phyloP scores from a whole-genome alignment of 192 early-diverging fungal species.

The Chytriomyces hyalinus region DNA sequence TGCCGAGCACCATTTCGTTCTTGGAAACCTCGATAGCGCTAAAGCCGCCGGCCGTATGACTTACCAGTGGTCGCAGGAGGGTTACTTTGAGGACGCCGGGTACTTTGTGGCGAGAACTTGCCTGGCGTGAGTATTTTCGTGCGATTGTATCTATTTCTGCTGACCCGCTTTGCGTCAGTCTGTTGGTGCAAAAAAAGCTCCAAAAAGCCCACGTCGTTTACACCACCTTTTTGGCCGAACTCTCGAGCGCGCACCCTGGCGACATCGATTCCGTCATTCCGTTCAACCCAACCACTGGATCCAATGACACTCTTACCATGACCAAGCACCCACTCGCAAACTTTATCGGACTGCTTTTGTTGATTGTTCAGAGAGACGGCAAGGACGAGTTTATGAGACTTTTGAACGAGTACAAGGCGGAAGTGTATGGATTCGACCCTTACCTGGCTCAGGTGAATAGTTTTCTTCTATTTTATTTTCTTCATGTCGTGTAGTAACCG shows the following conservation, averaged over 20 bases:
- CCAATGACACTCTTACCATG: constrained; percentile 34
- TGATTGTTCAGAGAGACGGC: constrained; percentile 69
- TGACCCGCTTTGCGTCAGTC: constrained; percentile 25
- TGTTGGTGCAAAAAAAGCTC: constrained; percentile 53
- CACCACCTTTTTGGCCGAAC: constrained; percentile 50
- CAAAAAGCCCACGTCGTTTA: constrained; percentile 50
- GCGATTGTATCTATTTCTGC: neutral
- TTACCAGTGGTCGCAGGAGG: constrained; percentile 74
- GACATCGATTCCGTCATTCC: constrained; percentile 23
- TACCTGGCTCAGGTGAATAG: constrained; percentile 30
- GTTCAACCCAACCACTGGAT: constrained; percentile 29
- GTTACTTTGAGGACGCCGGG: constrained; percentile 69
- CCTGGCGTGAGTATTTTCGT: constrained; percentile 71
- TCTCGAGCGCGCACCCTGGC: constrained; percentile 37
- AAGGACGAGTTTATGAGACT: constrained; percentile 49
- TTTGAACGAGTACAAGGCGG: constrained; percentile 35
- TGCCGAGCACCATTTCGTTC: constrained; percentile 85
- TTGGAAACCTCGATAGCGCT: constrained; percentile 84
- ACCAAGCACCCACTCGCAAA: constrained; percentile 57
- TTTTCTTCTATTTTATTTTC: neutral
- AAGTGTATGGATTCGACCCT: constrained; percentile 38
- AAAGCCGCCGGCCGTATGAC: constrained; percentile 74
- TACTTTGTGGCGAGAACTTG: constrained; percentile 79
- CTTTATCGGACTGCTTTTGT: constrained; percentile 69
- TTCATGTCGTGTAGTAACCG: neutral